Conservation (phyloP, 129 eudicot species). For the Chrysanthemum seticuspe region DNA sequence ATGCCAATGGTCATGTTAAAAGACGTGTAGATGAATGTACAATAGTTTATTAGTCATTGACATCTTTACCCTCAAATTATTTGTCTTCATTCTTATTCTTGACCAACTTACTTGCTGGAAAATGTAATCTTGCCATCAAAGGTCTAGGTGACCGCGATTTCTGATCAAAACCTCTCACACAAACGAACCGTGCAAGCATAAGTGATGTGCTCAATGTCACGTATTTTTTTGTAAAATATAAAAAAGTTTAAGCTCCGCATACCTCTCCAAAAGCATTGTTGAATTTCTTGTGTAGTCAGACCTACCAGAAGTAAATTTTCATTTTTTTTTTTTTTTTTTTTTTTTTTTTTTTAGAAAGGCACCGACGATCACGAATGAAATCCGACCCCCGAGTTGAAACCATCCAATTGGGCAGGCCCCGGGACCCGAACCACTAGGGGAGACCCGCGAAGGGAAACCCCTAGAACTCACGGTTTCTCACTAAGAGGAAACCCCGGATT, state of each 20-base stretch:
- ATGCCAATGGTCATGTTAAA: slow-evolving; percentile 38
- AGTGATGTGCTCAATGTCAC: not conserved
- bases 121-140: slow-evolving; percentile 76
- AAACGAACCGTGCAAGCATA: slow-evolving; percentile 70
- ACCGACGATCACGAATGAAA: too few relatives aligned
- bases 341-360: too few relatives aligned
- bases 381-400: too few relatives aligned
- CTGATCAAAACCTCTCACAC: slow-evolving; percentile 86
- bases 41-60: slow-evolving; percentile 42
- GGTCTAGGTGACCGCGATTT: slow-evolving; percentile 70
- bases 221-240: not conserved
- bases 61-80: slow-evolving; percentile 34
- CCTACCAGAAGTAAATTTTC: slow-evolving; percentile 45
- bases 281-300: slow-evolving; percentile 69
- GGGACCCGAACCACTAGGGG: too few relatives aligned
- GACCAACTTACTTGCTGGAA: slow-evolving; percentile 66
- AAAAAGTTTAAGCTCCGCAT: not conserved
- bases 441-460: too few relatives aligned
- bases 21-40: slow-evolving; percentile 34
- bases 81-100: slow-evolving; percentile 50
- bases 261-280: slow-evolving; percentile 94
- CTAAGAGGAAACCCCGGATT: too few relatives aligned
- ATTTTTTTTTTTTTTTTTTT: not conserved
- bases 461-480: too few relatives aligned
- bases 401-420: too few relatives aligned